Percentiles rank a stretch among this genome's conserved stretches.
phyloP scores from a whole-genome alignment of 2,329 filamentous ascomycete genomes.

The Metarhizium rileyi region DNA sequence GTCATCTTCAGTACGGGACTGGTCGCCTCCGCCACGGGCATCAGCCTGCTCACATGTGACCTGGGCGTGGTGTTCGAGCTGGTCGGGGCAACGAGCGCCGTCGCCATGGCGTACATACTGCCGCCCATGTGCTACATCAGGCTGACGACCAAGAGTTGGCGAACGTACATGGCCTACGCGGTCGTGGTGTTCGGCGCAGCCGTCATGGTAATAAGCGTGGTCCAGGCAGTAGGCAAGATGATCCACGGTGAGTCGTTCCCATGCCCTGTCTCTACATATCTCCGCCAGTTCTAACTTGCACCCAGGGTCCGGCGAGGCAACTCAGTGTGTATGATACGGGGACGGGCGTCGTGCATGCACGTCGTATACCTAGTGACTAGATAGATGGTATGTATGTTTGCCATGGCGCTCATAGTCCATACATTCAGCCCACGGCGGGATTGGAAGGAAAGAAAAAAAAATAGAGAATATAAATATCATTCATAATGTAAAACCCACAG shows the following conservation, averaged over 20 bases:
- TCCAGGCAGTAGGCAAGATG: constrained; percentile 65
- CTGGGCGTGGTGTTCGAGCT: constrained; percentile 91
- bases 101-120: constrained; percentile 88
- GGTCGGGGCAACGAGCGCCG: constrained; percentile 89
- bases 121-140: constrained; percentile 94
- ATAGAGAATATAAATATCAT: no score
- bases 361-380: neutral
- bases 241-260: constrained; percentile 29
- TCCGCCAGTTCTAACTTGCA: neutral
- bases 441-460: no score
- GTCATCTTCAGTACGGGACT: constrained; percentile 76
- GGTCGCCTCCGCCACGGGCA: constrained; percentile 65
- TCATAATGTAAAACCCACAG: no score
- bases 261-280: neutral
- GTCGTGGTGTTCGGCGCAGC: constrained; percentile 68
- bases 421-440: no score
- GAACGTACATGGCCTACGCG: constrained; percentile 60
- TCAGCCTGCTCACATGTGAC: constrained; percentile 84
- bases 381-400: neutral
- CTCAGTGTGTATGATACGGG: constrained; percentile 6
- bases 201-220: constrained; percentile 73
- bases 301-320: constrained; percentile 9
- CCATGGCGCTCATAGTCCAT: no score
- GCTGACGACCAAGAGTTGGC: constrained; percentile 67
- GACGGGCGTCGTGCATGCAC: neutral